Base-by-base conservation (phyloP, 139 green algal species). In the Chlorella sp. region DNA sequence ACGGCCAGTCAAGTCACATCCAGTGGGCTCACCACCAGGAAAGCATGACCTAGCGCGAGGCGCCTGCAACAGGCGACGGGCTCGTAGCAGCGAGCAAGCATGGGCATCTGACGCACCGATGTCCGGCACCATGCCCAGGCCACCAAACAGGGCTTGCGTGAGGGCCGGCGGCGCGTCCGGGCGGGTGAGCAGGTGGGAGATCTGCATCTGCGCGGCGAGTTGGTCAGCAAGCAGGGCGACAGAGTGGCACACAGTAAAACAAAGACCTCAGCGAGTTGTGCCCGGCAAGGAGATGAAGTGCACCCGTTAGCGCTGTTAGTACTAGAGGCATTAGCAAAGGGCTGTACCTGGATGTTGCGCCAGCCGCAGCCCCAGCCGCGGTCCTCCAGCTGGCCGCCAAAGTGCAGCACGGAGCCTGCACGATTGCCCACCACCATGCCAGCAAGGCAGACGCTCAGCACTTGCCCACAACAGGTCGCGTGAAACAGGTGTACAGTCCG, bases 51-150 rank as follows among this genome's bases (percentile, higher is more conserved):
- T n/a, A n/a, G n/a, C n/a, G n/a, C n/a, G n/a, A n/a, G n/a, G n/a
- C n/a, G n/a, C n/a, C n/a, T 55, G 42, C 17, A 17, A 17, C 10
- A 55, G 42, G 17, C 10, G 42, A 55, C 10, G 42, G 42, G 42
- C 17, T 10, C 42, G 10, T 55, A 17, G 10, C 42, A 26, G 42
- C 10, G 10, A 55, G 42, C 10, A 26, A 17, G 42, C 10, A 55
- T 10, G 42, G 42, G 42, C 3, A 22, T n/a, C n/a, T n/a, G 30
- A 23, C 63, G 26, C 51, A 69, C 26, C 62, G 24, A 94, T 86
- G 68, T 93, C 82, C 2, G 89, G 89, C 67, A 93, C 75, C 61
- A 71, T 88, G 2, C 82, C 82, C 2, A 35, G 50, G 6, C 87
- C 86, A 22, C 80, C 84, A 80, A 90, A 92, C 51, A 92, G 77